Conservation (phyloP, 192 early-diverging fungal genomes). For the Phlyctochytrium bullatum region DNA sequence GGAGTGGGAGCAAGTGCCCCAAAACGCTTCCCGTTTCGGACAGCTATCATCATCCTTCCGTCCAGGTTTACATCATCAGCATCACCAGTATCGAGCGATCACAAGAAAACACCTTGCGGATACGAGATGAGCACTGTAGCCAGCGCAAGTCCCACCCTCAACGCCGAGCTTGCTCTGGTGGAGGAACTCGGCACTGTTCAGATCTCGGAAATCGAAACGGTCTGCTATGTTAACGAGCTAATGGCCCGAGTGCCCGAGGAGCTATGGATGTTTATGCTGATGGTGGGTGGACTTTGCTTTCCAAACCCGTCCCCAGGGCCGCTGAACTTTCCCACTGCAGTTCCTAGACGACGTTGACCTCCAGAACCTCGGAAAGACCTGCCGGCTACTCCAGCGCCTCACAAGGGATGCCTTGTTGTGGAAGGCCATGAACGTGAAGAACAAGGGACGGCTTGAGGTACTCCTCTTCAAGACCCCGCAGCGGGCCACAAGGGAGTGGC, state of each 20-base stretch:
- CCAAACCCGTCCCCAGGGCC: neutral
- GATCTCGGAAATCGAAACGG: neutral
- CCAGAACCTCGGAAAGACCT: neutral
- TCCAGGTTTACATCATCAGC: no score
- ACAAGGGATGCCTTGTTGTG: neutral
- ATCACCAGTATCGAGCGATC: no score
- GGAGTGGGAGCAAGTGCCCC: no score
- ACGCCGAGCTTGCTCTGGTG: no score
- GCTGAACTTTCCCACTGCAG: neutral
- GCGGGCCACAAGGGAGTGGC: neutral
- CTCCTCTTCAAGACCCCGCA: conserved; percentile 3
- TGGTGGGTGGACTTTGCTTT: conserved; percentile 1
- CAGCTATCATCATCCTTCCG: no score
- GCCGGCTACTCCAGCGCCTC: neutral
- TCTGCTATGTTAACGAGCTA: neutral
- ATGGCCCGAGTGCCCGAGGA: conserved; percentile 1
- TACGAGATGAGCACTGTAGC: no score
- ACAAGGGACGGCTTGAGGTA: neutral
- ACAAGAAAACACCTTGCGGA: no score
- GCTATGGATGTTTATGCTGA: conserved; percentile 2
- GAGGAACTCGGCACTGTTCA: neutral
- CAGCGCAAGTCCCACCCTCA: no score
- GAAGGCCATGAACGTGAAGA: neutral
- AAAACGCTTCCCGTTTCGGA: no score
- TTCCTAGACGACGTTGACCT: conserved; percentile 6